Percentiles rank a stretch among this genome's conserved stretches.
Evolutionary conservation across 2,329 filamentous ascomycete genomes (phyloP).

Genomic region (Pyrenophora teres): DNA sequence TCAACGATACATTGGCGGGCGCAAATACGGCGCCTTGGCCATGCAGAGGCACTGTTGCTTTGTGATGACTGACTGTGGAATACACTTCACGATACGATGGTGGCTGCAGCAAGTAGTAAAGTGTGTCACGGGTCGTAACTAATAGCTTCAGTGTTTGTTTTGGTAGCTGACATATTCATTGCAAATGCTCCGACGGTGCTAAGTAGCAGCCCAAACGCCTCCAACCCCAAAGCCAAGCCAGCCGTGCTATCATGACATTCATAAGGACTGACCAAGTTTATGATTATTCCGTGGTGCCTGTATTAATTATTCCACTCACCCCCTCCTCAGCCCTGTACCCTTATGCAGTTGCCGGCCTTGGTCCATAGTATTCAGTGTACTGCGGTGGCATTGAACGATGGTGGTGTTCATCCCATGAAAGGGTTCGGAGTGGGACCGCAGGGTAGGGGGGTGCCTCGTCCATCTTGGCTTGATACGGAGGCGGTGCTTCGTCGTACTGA

Average conservation of each 20-base stretch:
- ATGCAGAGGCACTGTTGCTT: too few relatives aligned
- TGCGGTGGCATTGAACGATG: slow-evolving; percentile 45
- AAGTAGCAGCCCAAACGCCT: background rate
- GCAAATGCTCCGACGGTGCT: background rate
- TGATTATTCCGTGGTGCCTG: background rate
- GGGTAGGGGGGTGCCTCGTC: slow-evolving; percentile 24
- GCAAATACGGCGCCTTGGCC: too few relatives aligned
- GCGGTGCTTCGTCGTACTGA: slow-evolving; percentile 68
- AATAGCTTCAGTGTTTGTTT: background rate
- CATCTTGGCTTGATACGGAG: slow-evolving; percentile 59
- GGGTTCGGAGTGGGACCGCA: slow-evolving; percentile 47
- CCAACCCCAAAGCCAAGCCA: too few relatives aligned
- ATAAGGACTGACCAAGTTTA: background rate
- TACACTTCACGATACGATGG: too few relatives aligned
- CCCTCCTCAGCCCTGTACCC: background rate
- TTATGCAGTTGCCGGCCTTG: background rate
- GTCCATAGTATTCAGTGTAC: slow-evolving; percentile 31
- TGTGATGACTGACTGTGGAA: too few relatives aligned
- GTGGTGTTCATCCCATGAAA: slow-evolving; percentile 41
- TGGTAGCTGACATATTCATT: background rate
- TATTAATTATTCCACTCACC: too few relatives aligned
- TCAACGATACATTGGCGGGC: background rate
- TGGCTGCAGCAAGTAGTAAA: too few relatives aligned
- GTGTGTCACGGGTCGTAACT: background rate
- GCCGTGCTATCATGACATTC: background rate